These are phyloP conservation scores for Candida glucosophila DNA, from an alignment of 1,139 yeast species.

Conservation along the genomic window DNA sequence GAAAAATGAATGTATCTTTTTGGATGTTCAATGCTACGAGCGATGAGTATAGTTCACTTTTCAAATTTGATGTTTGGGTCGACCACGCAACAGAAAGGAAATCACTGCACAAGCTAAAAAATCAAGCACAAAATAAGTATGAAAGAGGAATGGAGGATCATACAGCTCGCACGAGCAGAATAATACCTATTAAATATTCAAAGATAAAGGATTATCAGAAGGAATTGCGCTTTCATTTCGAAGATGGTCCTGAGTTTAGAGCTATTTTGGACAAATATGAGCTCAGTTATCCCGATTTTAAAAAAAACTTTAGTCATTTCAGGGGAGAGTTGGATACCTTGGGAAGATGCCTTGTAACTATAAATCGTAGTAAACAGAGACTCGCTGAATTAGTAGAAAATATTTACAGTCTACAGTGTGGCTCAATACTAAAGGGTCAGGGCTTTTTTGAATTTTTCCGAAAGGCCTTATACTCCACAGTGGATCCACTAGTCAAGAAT, in stretches of 20 bases:
- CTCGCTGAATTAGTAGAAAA: slow-evolving; percentile 16
- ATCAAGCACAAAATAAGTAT: slow-evolving; percentile 1
- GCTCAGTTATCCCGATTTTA: slow-evolving; percentile 39
- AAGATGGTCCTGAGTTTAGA: slow-evolving; percentile 73
- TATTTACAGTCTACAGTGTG: slow-evolving; percentile 15
- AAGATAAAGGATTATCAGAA: slow-evolving; percentile 14
- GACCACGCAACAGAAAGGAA: too few relatives aligned
- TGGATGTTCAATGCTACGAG: slow-evolving; percentile 17
- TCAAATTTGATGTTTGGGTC: slow-evolving; percentile 25
- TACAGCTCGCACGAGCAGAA: slow-evolving; percentile 2
- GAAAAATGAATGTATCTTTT: slow-evolving; percentile 18
- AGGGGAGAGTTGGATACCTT: slow-evolving; percentile 25
- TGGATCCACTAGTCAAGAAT: slow-evolving; percentile 27
- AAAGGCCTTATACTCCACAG: slow-evolving; percentile 11
- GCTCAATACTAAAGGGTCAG: slow-evolving; percentile 14
- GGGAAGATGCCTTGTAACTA: slow-evolving; percentile 16
- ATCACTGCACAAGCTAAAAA: slow-evolving; percentile 1
- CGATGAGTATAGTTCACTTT: slow-evolving; percentile 13
- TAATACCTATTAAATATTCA: too few relatives aligned
- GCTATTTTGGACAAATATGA: slow-evolving; percentile 49
- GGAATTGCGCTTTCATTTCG: slow-evolving; percentile 32
- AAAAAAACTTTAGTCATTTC: slow-evolving; percentile 27
- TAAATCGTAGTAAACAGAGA: slow-evolving; percentile 12
- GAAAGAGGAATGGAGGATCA: slow-evolving; percentile 1
- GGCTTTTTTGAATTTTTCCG: slow-evolving; percentile 16